Base-by-base conservation (phyloP, 345 rosid genomes). In the Leavenworthia alabamica region DNA sequence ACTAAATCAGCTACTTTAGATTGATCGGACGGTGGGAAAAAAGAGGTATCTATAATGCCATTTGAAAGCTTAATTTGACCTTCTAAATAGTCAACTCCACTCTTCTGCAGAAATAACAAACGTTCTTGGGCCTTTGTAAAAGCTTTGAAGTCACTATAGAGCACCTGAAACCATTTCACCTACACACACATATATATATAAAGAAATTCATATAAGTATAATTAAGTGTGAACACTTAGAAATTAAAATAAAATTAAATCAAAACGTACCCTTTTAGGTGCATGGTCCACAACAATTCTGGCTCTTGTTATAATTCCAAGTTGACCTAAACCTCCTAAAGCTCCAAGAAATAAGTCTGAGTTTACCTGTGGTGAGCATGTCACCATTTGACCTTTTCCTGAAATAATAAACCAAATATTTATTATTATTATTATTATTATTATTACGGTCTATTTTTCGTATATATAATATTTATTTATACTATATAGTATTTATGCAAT, bases 271-370 rank as follows among this genome's bases (percentile, higher is more conserved):
- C 74, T 80, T 64, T 75, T 75, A 15, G 97, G 96, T 59, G 91
- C 96, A 32, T 81, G 80, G 70, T 82, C 82, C 68, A 92, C 71
- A 24, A 85, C 75, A 65, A 92, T 85, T 72, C 93, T 83, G n/a
- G 97, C 99, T 42, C 85, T 72, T 33, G 96, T 82, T 68, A 92
- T 86, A 73, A 92, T 81, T 51, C 97, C 99, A 66, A 93, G 85
- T 71, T 93, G 99, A 45, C 99, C 97, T 4, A 92, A 73, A 24
- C 99, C 99, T 48, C 99, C 97, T 23, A 93, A 79, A 33, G 87
- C 96, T 31, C 87, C 78, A 57, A 80, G 79, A 69, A 89, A 92
- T 37, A 92, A 81, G 31, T 89, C 98, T 22, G 81, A 75, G 35
- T 86, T 82, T 74, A 70, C 73, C 62, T 77, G 55, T 62, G 70